phyloP scores from a whole-genome alignment of 768 basidiomycete genomes.

The Vararia minispora region DNA sequence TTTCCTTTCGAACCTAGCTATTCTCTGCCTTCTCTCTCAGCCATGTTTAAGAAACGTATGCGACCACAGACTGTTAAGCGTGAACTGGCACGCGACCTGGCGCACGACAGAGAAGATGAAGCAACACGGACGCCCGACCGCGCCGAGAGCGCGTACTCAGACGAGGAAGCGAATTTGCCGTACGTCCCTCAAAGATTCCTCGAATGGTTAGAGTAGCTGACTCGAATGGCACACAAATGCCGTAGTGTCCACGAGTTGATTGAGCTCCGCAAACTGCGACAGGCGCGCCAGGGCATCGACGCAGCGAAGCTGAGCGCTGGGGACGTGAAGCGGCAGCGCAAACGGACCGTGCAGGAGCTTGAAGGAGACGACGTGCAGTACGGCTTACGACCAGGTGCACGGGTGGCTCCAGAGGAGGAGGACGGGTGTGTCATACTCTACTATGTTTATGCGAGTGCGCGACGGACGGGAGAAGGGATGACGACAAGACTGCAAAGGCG shows the following conservation, averaged over 20 bases:
- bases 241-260: slow-evolving; percentile 71
- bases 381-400: slow-evolving; percentile 44
- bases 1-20: too few species aligned
- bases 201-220: not conserved
- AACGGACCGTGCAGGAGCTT: slow-evolving; percentile 33
- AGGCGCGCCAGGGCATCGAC: slow-evolving; percentile 75
- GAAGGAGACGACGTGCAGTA: slow-evolving; percentile 34
- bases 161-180: slow-evolving; percentile 30
- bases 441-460: too few species aligned
- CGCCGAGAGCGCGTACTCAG: slow-evolving; percentile 23
- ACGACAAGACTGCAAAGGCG: slow-evolving; percentile 59
- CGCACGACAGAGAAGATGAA: slow-evolving; percentile 16
- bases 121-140: slow-evolving; percentile 7
- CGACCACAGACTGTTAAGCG: slow-evolving; percentile 53
- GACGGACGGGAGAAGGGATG: too few species aligned
- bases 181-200: slow-evolving; percentile 24
- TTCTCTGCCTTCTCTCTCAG: slow-evolving; percentile 2
- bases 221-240: slow-evolving; percentile 8
- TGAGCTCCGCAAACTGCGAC: slow-evolving; percentile 68
- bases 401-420: slow-evolving; percentile 24
- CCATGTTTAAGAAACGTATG: slow-evolving; percentile 66
- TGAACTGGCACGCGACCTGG: slow-evolving; percentile 31
- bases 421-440: slow-evolving; percentile 63
- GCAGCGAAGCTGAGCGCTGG: slow-evolving; percentile 76
- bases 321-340: slow-evolving; percentile 63